Evolutionary conservation across 2,329 filamentous ascomycete species (phyloP).

Genomic region (Eurotiales sp.): DNA sequence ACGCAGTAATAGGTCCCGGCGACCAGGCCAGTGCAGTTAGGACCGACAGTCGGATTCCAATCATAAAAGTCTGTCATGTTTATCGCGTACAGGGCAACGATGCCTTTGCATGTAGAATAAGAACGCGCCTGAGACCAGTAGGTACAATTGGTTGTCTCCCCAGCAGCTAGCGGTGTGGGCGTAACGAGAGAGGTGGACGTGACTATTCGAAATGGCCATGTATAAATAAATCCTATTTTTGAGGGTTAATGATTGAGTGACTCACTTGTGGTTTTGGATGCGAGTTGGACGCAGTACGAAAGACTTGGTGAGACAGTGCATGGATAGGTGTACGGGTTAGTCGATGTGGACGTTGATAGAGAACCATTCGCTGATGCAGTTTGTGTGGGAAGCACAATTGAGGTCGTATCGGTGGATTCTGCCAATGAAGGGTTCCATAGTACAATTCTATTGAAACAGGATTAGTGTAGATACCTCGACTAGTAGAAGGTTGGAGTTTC

Average conservation of each 20-base stretch:
- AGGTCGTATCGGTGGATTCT: background rate
- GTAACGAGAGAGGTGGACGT: background rate
- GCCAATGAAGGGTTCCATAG: constrained; percentile 5
- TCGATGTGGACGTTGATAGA: too few relatives aligned
- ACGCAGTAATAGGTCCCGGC: constrained; percentile 21
- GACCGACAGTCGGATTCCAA: constrained; percentile 25
- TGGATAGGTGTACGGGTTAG: background rate
- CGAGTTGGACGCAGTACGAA: background rate
- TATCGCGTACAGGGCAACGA: background rate
- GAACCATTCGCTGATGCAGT: too few relatives aligned
- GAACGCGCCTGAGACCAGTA: background rate
- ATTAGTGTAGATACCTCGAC: too few relatives aligned
- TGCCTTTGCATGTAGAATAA: background rate
- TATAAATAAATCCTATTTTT: too few relatives aligned
- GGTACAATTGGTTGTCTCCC: background rate
- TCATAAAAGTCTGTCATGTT: background rate
- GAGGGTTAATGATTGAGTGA: too few relatives aligned
- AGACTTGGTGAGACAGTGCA: background rate
- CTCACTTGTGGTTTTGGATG: background rate
- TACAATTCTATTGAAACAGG: background rate
- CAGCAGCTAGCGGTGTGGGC: background rate
- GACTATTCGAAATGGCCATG: background rate
- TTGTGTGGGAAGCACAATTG: background rate
- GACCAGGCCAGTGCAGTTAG: constrained; percentile 23
- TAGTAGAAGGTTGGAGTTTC: too few relatives aligned